Conservation (phyloP, 2,329 filamentous ascomycete genomes). For the Neofusicoccum sp. region DNA sequence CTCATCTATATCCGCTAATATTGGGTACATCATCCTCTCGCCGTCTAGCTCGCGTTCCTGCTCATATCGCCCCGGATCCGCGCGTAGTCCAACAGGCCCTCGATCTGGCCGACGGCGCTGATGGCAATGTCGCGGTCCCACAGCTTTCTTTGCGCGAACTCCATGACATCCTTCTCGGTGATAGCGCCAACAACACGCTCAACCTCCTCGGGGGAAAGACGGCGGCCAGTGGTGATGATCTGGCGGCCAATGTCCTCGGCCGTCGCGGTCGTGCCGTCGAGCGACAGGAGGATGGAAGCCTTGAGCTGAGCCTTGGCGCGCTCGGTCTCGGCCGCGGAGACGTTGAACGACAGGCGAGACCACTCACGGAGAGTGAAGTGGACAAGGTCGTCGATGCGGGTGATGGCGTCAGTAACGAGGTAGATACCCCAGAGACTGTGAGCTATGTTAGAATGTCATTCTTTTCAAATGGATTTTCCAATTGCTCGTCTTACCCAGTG, state of each 20-base stretch:
- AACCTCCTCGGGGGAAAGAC: constrained; percentile 88
- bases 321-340: constrained; percentile 88
- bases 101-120: constrained; percentile 88
- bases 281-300: constrained; percentile 93
- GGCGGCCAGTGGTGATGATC: constrained; percentile 93
- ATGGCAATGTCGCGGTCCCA: constrained; percentile 98
- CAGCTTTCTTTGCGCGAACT: constrained; percentile 88
- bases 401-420: constrained; percentile 86
- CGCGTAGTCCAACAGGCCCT: constrained; percentile 76
- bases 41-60: constrained; percentile 51
- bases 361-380: constrained; percentile 99
- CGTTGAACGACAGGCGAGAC: constrained; percentile 88
- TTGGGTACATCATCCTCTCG: background rate
- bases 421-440: constrained; percentile 98
- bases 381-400: constrained; percentile 86
- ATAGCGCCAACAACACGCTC: constrained; percentile 87
- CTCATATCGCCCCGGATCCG: constrained; percentile 81
- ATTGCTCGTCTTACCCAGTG: constrained; percentile 71
- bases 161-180: constrained; percentile 95
- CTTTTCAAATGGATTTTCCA: background rate
- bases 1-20: constrained; percentile 16
- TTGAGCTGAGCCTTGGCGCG: constrained; percentile 99
- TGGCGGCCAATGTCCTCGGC: constrained; percentile 98
- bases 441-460: constrained; percentile 11
- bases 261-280: constrained; percentile 94